phyloP scores from a whole-genome alignment of 2,329 filamentous ascomycete species.

The Cytospora chrysosperma region DNA sequence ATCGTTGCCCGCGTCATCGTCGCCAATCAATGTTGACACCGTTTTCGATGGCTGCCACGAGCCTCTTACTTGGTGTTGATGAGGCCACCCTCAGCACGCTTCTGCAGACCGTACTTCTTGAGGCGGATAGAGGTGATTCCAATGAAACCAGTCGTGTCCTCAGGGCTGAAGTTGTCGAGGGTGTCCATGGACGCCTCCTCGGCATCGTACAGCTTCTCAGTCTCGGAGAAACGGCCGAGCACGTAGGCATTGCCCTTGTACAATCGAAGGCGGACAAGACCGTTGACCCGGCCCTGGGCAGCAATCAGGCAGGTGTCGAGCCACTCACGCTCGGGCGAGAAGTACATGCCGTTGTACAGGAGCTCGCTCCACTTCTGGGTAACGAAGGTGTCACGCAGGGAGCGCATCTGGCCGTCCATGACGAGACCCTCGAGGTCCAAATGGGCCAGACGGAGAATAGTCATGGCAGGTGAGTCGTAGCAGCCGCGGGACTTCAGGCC shows the following conservation, averaged over 20 bases:
- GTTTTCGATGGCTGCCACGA: not conserved
- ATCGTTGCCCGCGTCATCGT: not conserved
- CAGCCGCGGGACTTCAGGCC: constrained; percentile 79
- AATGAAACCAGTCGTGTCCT: constrained; percentile 41
- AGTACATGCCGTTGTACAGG: constrained; percentile 47
- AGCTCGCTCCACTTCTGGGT: constrained; percentile 50
- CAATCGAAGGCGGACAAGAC: constrained; percentile 33
- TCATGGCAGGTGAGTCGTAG: constrained; percentile 67
- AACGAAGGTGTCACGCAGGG: constrained; percentile 58
- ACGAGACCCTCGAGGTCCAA: constrained; percentile 49
- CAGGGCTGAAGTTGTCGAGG: constrained; percentile 27
- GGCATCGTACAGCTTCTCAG: constrained; percentile 51
- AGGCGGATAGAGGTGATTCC: constrained; percentile 55
- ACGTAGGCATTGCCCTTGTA: constrained; percentile 47
- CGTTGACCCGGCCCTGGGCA: constrained; percentile 53
- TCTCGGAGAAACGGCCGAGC: constrained; percentile 44
- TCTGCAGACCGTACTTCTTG: constrained; percentile 38
- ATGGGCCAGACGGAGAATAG: constrained; percentile 40
- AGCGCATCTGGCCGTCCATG: constrained; percentile 58
- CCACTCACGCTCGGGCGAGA: constrained; percentile 55
- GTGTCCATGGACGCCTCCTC: constrained; percentile 46
- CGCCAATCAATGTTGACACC: not conserved
- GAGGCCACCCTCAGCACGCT: constrained; percentile 26
- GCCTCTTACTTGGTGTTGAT: constrained; percentile 15
- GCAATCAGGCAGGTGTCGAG: constrained; percentile 62